Evolutionary conservation across 129 eudicot species (phyloP).

Genomic region (Silybum marianum): DNA sequence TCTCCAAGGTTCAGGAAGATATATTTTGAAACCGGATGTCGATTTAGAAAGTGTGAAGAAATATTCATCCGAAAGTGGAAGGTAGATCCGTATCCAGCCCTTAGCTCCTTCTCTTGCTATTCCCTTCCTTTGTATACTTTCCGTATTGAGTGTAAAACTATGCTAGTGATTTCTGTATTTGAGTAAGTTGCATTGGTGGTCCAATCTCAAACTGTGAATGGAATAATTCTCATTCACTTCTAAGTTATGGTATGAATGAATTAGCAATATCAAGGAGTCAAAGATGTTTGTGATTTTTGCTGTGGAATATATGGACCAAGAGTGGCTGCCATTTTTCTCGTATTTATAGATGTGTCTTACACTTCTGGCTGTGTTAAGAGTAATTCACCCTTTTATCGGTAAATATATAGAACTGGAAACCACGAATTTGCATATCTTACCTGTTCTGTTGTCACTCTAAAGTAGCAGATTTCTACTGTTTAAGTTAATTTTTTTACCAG

Average conservation of each 20-base stretch:
- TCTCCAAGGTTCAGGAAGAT: conserved; percentile 81
- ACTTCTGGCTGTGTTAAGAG: not conserved
- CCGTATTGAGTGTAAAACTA: not conserved
- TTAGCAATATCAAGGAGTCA: not conserved
- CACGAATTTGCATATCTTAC: not conserved
- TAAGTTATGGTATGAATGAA: not conserved
- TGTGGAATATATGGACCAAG: not conserved
- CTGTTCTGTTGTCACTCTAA: not conserved
- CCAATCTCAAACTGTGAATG: not conserved
- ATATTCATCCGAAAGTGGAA: conserved; percentile 58
- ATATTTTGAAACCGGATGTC: conserved; percentile 67
- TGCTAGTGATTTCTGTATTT: not conserved
- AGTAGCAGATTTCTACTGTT: not conserved
- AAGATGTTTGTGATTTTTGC: not conserved
- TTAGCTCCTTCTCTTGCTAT: not conserved
- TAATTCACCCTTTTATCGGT: not conserved
- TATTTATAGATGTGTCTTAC: not conserved
- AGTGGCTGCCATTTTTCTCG: conserved; percentile 4
- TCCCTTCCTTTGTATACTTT: not conserved
- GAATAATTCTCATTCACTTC: not conserved
- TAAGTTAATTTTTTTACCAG: not conserved
- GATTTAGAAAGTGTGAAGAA: conserved; percentile 62
- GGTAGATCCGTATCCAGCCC: conserved; percentile 39
- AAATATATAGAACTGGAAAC: not conserved
- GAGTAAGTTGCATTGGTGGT: not conserved